Conservation (phyloP, 129 eudicot species). For the Apium graveolens region DNA sequence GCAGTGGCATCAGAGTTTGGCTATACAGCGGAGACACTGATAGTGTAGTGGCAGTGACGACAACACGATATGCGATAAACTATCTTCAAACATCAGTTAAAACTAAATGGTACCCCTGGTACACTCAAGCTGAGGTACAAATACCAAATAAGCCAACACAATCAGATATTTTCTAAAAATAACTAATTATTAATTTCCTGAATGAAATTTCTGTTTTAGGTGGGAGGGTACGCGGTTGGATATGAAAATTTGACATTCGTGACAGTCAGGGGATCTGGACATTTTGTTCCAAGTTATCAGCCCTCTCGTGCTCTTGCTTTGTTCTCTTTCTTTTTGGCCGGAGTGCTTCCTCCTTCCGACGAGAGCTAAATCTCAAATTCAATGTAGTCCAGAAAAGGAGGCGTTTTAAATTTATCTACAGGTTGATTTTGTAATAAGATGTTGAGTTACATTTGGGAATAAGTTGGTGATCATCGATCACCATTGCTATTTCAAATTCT, state of each 20-base stretch:
- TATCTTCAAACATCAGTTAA: too few species aligned
- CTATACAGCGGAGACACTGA: constrained; percentile 66
- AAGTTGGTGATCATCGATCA: too few species aligned
- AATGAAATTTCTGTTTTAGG: constrained; percentile 17
- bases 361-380: neutral
- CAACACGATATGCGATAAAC: too few species aligned
- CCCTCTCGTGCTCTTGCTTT: constrained; percentile 32
- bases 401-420: too few species aligned
- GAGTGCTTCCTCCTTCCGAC: constrained; percentile 32
- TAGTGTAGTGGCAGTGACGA: constrained; percentile 4
- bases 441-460: too few species aligned
- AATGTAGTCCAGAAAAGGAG: neutral
- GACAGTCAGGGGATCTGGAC: constrained; percentile 53
- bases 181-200: neutral
- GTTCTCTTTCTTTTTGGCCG: constrained; percentile 24
- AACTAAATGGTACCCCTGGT: neutral
- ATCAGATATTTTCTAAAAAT: too few species aligned
- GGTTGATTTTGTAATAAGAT: too few species aligned
- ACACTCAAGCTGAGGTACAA: too few species aligned
- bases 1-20: constrained; percentile 51
- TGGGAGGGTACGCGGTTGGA: constrained; percentile 46
- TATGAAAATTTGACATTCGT: constrained; percentile 47
- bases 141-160: too few species aligned
- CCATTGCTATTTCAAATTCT: too few species aligned
- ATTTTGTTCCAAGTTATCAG: constrained; percentile 56